Percentiles rank a stretch among this genome's conserved stretches.
phyloP scores from a whole-genome alignment of 75 land plant genomes.

The Cupressus sempervirens region DNA sequence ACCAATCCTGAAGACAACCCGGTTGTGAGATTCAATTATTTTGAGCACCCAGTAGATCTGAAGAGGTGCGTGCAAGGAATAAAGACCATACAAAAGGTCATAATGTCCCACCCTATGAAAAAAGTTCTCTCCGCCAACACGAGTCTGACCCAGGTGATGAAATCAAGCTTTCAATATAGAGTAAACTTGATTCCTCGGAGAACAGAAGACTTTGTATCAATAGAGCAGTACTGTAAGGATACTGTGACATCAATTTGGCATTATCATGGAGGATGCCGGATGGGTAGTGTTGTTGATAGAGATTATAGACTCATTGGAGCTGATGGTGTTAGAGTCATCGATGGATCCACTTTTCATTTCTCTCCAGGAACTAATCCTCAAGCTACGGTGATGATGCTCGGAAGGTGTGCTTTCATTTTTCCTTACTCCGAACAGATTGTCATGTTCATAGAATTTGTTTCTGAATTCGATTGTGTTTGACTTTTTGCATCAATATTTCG shows the following conservation, averaged over 20 bases:
- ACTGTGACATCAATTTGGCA: too few species aligned
- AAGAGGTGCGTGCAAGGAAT: too few species aligned
- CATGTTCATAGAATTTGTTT: too few species aligned
- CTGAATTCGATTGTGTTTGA: too few species aligned
- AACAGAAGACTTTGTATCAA: slow-evolving; percentile 26
- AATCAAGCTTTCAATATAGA: background rate
- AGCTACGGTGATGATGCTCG: slow-evolving; percentile 5
- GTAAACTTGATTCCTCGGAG: slow-evolving; percentile 28
- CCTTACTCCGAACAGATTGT: background rate
- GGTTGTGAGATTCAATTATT: background rate
- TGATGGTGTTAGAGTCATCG: slow-evolving; percentile 31
- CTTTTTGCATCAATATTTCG: too few species aligned
- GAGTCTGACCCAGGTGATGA: background rate
- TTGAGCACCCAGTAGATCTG: too few species aligned
- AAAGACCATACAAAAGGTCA: background rate
- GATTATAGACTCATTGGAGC: slow-evolving; percentile 59
- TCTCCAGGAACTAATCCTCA: too few species aligned
- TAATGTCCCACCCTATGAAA: background rate
- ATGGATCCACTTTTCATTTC: too few species aligned
- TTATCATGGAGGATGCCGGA: too few species aligned
- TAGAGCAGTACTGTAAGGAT: slow-evolving; percentile 57
- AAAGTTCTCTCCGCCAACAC: background rate
- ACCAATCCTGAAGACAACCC: background rate
- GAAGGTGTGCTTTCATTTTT: slow-evolving; percentile 55
- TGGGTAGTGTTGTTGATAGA: slow-evolving; percentile 43